phyloP scores from a whole-genome alignment of 257 asterid species.

The Gentiana straminea region DNA sequence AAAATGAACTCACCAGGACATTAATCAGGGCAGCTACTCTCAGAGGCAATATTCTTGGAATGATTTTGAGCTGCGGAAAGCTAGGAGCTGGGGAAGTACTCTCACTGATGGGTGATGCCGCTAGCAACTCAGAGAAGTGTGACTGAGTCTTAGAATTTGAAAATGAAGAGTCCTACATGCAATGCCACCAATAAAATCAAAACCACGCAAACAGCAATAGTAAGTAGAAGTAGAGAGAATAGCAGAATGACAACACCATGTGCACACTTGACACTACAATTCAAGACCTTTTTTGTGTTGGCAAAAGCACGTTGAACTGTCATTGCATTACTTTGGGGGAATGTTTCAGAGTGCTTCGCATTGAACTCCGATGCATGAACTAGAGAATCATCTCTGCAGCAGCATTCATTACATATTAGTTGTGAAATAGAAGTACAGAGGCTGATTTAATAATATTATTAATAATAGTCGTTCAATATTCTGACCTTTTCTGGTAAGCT shows the following conservation, averaged over 20 bases:
- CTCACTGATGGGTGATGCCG: conserved; percentile 39
- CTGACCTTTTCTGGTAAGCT: conserved; percentile 71
- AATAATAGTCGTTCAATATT: conserved; percentile 5
- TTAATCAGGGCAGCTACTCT: conserved; percentile 90
- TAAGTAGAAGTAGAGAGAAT: conserved; percentile 8
- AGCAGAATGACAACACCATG: conserved; percentile 10
- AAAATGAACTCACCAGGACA: conserved; percentile 53
- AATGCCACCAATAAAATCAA: conserved; percentile 15
- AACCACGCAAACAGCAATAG: conserved; percentile 6
- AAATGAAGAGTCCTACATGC: conserved; percentile 54
- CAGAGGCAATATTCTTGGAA: conserved; percentile 60
- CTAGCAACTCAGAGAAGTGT: conserved; percentile 61
- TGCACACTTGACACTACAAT: not conserved
- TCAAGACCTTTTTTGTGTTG: conserved; percentile 52
- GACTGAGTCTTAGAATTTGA: conserved; percentile 53
- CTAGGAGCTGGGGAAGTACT: conserved; percentile 33
- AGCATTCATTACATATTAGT: conserved; percentile 10
- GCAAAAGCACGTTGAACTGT: conserved; percentile 94
- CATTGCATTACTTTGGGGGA: conserved; percentile 85
- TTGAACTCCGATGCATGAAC: conserved; percentile 43
- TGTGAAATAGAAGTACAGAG: conserved; percentile 9
- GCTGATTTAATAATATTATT: not conserved
- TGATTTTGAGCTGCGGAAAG: conserved; percentile 71
- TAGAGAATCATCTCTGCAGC: conserved; percentile 58
- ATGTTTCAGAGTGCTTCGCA: conserved; percentile 44